Conservation (phyloP, 768 basidiomycete genomes). For the Boletus huronensis region DNA sequence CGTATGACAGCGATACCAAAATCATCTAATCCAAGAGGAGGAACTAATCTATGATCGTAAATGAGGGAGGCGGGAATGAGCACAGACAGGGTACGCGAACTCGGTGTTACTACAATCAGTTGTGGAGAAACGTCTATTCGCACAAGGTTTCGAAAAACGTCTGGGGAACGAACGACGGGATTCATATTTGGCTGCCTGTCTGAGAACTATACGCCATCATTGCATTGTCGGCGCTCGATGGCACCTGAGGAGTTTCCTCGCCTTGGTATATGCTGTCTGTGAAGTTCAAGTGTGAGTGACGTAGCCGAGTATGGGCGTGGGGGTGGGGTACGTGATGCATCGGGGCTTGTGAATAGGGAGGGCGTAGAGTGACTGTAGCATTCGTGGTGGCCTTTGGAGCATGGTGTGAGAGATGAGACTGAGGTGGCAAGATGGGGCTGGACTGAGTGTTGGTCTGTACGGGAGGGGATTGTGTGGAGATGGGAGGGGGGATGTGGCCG, state of each 20-base stretch:
- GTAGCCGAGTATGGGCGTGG: constrained; percentile 73
- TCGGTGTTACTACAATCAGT: constrained; percentile 11
- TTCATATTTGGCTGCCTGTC: constrained; percentile 23
- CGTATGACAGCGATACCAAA: constrained; percentile 18
- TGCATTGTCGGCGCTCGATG: constrained; percentile 36
- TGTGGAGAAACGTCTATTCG: constrained; percentile 5
- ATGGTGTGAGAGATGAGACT: constrained; percentile 23
- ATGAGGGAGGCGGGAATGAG: constrained; percentile 15
- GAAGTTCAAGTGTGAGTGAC: constrained; percentile 53
- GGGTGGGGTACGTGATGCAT: constrained; percentile 84
- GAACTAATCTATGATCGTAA: constrained; percentile 26
- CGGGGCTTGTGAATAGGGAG: constrained; percentile 55
- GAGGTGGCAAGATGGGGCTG: constrained; percentile 13
- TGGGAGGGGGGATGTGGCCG: constrained; percentile 17
- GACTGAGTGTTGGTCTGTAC: constrained; percentile 21
- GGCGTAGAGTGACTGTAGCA: constrained; percentile 47
- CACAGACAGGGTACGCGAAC: constrained; percentile 23
- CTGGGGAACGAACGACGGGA: background rate
- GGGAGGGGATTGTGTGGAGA: constrained; percentile 22
- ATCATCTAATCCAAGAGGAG: constrained; percentile 25
- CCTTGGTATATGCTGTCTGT: constrained; percentile 37
- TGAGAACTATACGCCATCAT: constrained; percentile 48
- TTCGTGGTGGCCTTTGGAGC: constrained; percentile 31
- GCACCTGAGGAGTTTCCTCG: constrained; percentile 24
- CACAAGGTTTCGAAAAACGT: background rate